Conservation (phyloP, 1,284 basidiomycete genomes). For the Sphaerobolus stellatus region DNA sequence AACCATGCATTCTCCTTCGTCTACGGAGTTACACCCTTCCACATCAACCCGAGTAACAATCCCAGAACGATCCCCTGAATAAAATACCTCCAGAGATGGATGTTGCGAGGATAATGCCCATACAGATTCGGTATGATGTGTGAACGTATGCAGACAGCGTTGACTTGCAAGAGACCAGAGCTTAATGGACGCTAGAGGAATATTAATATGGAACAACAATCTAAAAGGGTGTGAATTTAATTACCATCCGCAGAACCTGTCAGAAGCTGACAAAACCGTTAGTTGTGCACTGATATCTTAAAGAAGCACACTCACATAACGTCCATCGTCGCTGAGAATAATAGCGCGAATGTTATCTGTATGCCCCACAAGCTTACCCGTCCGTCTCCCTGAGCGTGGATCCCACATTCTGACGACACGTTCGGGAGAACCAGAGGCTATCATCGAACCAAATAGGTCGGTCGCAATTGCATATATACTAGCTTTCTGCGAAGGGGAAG, state of each 20-base stretch:
- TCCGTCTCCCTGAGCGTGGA: constrained; percentile 75
- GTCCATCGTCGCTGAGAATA: constrained; percentile 83
- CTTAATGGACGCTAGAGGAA: constrained; percentile 67
- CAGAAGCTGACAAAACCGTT: constrained; percentile 55
- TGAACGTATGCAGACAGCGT: constrained; percentile 93
- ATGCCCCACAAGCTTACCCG: constrained; percentile 84
- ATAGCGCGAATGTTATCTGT: constrained; percentile 95
- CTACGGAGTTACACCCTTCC: constrained; percentile 75
- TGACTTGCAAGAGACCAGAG: constrained; percentile 92
- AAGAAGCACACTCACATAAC: constrained; percentile 63
- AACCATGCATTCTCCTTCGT: constrained; percentile 87
- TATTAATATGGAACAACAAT: constrained; percentile 6
- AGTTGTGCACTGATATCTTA: background rate
- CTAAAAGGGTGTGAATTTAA: constrained; percentile 15
- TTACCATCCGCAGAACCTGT: constrained; percentile 87
- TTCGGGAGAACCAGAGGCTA: constrained; percentile 88
- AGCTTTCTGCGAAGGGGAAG: constrained; percentile 64
- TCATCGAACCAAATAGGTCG: constrained; percentile 75
- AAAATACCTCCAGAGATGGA: constrained; percentile 88
- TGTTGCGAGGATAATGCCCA: constrained; percentile 92
- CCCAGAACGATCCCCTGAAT: constrained; percentile 93
- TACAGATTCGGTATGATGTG: constrained; percentile 92
- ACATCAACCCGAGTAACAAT: constrained; percentile 89
- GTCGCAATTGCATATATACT: constrained; percentile 80
- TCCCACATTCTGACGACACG: constrained; percentile 92